These are phyloP conservation scores for Volvox reticuliferus DNA, from an alignment of 139 green algal species.

Conservation along the genomic window DNA sequence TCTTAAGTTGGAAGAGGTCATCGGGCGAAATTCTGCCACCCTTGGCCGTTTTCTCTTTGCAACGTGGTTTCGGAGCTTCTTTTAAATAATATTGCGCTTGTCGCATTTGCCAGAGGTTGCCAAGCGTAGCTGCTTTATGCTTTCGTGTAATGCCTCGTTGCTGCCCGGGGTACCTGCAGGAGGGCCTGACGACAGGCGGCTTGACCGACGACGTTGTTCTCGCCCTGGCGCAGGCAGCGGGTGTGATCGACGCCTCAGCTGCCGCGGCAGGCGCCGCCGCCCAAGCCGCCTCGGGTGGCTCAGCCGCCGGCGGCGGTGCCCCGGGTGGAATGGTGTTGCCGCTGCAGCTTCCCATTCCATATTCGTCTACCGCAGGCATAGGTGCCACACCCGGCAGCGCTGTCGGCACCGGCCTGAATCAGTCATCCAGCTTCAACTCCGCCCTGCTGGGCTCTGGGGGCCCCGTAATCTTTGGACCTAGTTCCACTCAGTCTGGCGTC, in stretches of 20 bases:
- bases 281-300: neutral
- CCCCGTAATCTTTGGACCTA: neutral
- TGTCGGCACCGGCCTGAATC: neutral
- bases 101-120: too few relatives aligned
- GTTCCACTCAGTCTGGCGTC: neutral
- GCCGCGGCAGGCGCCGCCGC: neutral
- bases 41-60: too few relatives aligned
- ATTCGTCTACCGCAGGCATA: neutral
- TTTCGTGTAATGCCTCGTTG: neutral
- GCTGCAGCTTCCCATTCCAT: neutral
- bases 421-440: conserved; percentile 7
- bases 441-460: neutral
- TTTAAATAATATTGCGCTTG: too few relatives aligned
- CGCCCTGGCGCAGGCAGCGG: conserved; percentile 21
- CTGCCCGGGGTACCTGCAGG: neutral
- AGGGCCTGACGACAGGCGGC: neutral
- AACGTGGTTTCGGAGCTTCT: too few relatives aligned
- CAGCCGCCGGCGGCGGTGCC: too few relatives aligned
- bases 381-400: neutral
- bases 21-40: too few relatives aligned
- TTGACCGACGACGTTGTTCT: conserved; percentile 15
- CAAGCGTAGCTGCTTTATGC: too few relatives aligned
- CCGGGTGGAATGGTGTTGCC: neutral
- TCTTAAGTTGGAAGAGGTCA: too few relatives aligned
- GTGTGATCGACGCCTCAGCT: conserved; percentile 2